Conservation (phyloP, 768 basidiomycete genomes). For the Mycena crocata region DNA sequence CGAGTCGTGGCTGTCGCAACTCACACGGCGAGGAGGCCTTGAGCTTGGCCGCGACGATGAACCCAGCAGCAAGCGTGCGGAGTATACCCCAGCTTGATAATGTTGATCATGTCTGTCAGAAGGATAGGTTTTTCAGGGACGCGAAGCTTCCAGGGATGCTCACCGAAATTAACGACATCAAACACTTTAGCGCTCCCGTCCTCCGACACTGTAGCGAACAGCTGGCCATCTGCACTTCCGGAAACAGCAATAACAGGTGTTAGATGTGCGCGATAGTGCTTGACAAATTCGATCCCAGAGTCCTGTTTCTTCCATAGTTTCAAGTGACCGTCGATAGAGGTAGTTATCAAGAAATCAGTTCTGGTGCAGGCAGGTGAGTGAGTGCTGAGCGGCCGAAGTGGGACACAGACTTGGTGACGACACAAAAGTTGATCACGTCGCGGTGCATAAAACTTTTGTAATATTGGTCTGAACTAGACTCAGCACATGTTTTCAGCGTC, state of each 20-base stretch:
- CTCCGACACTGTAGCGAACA: constrained; percentile 92
- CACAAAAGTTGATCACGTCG: constrained; percentile 88
- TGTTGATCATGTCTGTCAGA: constrained; percentile 95
- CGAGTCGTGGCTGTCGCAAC: constrained; percentile 37
- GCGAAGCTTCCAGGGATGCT: constrained; percentile 38
- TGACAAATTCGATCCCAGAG: constrained; percentile 95
- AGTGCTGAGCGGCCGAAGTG: background rate
- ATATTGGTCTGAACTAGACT: constrained; percentile 74
- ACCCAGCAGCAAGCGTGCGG: constrained; percentile 97
- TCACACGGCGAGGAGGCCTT: constrained; percentile 89
- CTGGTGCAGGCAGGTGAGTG: constrained; percentile 53
- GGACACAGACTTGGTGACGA: constrained; percentile 82
- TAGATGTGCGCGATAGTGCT: constrained; percentile 95
- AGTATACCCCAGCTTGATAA: constrained; percentile 87
- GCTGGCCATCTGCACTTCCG: constrained; percentile 90
- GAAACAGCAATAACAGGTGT: constrained; percentile 82
- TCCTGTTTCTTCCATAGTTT: constrained; percentile 99
- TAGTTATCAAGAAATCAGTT: constrained; percentile 93
- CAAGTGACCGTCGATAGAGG: constrained; percentile 93
- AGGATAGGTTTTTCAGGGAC: background rate
- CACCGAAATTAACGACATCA: constrained; percentile 98
- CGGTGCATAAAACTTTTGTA: constrained; percentile 99
- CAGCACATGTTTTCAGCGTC: background rate
- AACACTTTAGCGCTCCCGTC: constrained; percentile 96
- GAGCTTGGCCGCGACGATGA: constrained; percentile 88